Evolutionary conservation across 2,329 filamentous ascomycete species (phyloP), one percentile per base, ranked within the genome.

Genomic region (Aspergillus vadensis): DNA sequence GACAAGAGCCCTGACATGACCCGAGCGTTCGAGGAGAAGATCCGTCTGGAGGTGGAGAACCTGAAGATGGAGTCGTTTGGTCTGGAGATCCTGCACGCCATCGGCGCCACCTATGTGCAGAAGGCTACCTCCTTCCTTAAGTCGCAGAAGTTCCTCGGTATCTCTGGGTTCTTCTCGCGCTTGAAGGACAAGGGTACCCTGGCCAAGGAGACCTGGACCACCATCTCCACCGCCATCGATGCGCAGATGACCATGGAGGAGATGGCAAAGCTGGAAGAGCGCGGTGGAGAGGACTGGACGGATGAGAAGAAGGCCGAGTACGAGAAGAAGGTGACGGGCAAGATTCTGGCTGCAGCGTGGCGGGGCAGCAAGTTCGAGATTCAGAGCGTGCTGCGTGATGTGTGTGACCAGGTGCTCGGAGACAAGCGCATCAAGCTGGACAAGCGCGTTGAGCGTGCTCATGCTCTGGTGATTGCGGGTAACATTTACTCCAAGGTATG

Each of bases 61-160:
- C 83, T 99, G 69, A 99, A 98, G 84, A 99, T 99, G 92, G 95
- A 99, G 80, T 96, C 91, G 0, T 99, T 99, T 70, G 95, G 95
- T 55, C 84, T 99, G 44, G 95, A 99, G 69, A 98, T 98, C 68
- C 83, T 97, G 52, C 94, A 98, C 76, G 93, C 95, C 49, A 96
- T 99, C 70, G 95, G 95, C 15, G 85, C 90, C 68, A 96, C 92
- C 4, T 99, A 99, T 77, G 79, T 95, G 27, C 87, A 88, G 75
- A 98, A 98, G 79, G 91, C 90, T 3, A 91, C 90, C 1, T 89
- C 88, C 1, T 89, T 97, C 72, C 84, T 99, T 66, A 96, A 97
- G 76, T 94, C 90, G 53, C 95, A 99, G 75, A 98, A 98, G 78
- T 96, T 97, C 80, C 88, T 99, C 61, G 95, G 95, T 58, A 95